Base-by-base conservation (phyloP, 257 asterid genomes). In the Petrea volubilis region DNA sequence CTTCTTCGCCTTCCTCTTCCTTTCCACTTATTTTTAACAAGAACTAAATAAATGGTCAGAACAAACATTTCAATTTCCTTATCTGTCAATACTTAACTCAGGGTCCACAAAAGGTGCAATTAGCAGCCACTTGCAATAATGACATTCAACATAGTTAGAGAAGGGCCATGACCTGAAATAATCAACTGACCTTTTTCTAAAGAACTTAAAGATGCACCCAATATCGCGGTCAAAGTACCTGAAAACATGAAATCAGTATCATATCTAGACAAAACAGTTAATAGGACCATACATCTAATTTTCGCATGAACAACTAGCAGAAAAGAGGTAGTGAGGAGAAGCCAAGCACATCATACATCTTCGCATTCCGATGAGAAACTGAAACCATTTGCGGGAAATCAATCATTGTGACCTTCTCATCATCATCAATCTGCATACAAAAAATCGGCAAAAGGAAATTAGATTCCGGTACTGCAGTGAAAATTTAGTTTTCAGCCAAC, bases 351-450 rank as follows among this genome's bases (percentile, higher is more conserved):
- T 62, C 87, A 29, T 89, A 91, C 98, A 91, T 94, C 71, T 91
- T 72, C 5, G 97, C 98, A 74, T 94, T 94, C 65, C 81, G 87
- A 81, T 94, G 98, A 74, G 98, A 86, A 70, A 91, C 90, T 5
- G 99, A 94, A 74, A 94, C 98, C 97, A 94, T 94, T 83, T 91
- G 99, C 1, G 97, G 99, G 76, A 90, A 94, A 82, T 94, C 99
- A 82, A 94, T 91, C 82, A 94, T 79, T 4, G 99, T 94, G 69
- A 94, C 84, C 79, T 88, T 86, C 82, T 94, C 97, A 74, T 91
- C 96, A 77, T 94, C 99, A 76, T 92, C 95, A 78, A 94, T 90
- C 97, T 89, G 74, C 77, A 78, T 65, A 72, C 38, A 78, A n/a
- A 65, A 69, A 33, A 53, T 46, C 27, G 44, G 52, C 43, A 1